phyloP scores from a whole-genome alignment of 306 rosid species.

The Fagus sylvatica region DNA sequence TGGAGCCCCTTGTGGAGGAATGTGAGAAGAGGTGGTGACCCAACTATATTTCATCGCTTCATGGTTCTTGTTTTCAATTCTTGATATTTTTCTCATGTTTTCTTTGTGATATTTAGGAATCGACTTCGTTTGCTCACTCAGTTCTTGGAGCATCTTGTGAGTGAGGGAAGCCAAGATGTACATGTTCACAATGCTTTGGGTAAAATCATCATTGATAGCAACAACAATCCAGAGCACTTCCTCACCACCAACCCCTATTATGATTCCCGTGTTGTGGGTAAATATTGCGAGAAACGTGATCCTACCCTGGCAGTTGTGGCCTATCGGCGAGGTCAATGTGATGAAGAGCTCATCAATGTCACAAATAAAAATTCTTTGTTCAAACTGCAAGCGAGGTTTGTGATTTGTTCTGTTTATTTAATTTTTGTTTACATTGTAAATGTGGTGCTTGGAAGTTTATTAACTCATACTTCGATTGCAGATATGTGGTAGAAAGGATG shows the following conservation, averaged over 20 bases:
- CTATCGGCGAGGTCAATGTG: conserved; percentile 95
- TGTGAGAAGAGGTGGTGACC: conserved; percentile 90
- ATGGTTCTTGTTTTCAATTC: conserved; percentile 8
- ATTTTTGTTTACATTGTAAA: conserved; percentile 13
- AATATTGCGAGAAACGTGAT: conserved; percentile 98
- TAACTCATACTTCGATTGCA: conserved; percentile 32
- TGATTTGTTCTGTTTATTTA: conserved; percentile 19
- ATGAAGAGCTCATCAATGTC: conserved; percentile 93
- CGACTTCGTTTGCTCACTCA: conserved; percentile 96
- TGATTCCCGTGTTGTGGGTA: conserved; percentile 99
- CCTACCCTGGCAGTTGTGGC: conserved; percentile 99
- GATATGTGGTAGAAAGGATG: conserved; percentile 99
- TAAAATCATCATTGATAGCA: conserved; percentile 96
- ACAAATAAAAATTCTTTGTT: conserved; percentile 94
- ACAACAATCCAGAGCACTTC: conserved; percentile 98
- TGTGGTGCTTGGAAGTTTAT: conserved; percentile 23
- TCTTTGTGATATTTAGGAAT: conserved; percentile 56
- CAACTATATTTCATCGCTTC: conserved; percentile 10
- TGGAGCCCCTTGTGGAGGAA: conserved; percentile 97
- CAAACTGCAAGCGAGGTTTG: conserved; percentile 98
- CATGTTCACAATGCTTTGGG: conserved; percentile 99
- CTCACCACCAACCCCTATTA: conserved; percentile 98
- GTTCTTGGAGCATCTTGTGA: conserved; percentile 98
- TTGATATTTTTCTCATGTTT: conserved; percentile 23
- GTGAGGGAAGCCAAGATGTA: conserved; percentile 99